Conservation (phyloP, 2,329 filamentous ascomycete species). For the Sclerotinia nivalis region DNA sequence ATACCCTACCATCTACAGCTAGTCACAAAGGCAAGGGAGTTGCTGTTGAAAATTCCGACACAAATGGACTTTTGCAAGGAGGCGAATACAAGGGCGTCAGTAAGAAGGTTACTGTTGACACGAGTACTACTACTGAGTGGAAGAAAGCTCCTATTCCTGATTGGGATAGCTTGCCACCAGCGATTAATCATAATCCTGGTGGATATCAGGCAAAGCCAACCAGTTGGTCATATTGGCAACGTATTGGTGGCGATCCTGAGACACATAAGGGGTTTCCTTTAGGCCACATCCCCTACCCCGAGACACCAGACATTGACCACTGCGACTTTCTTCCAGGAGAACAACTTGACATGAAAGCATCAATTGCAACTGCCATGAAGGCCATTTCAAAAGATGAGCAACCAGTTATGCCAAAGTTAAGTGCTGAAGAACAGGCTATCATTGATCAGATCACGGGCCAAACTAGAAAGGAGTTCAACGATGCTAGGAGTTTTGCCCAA, state of each 20-base stretch:
- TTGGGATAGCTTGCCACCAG: slow-evolving; percentile 9
- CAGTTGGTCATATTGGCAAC: slow-evolving; percentile 23
- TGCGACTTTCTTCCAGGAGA: slow-evolving; percentile 19
- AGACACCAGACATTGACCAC: slow-evolving; percentile 12
- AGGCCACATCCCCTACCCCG: slow-evolving; percentile 21
- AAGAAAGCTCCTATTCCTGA: slow-evolving; percentile 18
- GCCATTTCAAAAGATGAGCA: slow-evolving; percentile 3
- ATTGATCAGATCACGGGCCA: neutral
- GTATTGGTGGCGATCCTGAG: slow-evolving; percentile 21
- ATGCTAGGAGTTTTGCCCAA: slow-evolving; percentile 10
- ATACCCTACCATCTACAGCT: neutral
- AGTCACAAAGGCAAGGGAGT: neutral
- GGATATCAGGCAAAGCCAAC: slow-evolving; percentile 14
- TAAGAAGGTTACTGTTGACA: neutral
- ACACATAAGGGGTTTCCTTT: slow-evolving; percentile 21
- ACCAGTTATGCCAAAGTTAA: slow-evolving; percentile 4
- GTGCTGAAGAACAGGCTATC: slow-evolving; percentile 5
- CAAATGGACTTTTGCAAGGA: neutral
- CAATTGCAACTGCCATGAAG: neutral
- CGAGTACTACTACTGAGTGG: neutral
- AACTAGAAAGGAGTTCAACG: slow-evolving; percentile 11
- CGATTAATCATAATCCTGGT: slow-evolving; percentile 14
- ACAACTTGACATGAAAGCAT: neutral
- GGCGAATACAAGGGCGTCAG: neutral
- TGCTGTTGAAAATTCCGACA: neutral